These are phyloP conservation scores for Globisporangium acanthophoron DNA, from an alignment of 352 stramenopile species.

Conservation along the genomic window DNA sequence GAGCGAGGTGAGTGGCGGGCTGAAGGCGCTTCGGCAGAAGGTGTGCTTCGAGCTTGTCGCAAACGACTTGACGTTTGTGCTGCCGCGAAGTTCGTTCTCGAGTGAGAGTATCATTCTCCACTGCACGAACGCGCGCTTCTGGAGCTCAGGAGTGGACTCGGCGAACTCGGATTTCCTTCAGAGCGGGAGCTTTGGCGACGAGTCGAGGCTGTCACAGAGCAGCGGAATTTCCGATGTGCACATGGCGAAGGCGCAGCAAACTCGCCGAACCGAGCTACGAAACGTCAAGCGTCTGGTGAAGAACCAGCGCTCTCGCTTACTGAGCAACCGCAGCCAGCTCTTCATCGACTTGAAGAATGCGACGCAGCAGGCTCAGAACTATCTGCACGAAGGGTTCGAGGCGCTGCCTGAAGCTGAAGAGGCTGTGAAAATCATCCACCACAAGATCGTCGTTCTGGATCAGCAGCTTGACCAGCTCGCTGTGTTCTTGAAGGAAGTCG, in stretches of 20 bases:
- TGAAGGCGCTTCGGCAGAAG: neutral
- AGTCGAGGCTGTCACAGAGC: conserved; percentile 36
- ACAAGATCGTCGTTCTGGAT: conserved; percentile 75
- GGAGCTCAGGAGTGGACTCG: conserved; percentile 59
- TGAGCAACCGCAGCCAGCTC: conserved; percentile 78
- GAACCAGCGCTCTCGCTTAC: conserved; percentile 73
- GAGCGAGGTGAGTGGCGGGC: conserved; percentile 7
- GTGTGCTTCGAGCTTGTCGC: conserved; percentile 63
- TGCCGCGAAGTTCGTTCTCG: conserved; percentile 78
- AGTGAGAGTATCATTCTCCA: conserved; percentile 66
- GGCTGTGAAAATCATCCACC: conserved; percentile 76
- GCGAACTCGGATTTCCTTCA: conserved; percentile 70
- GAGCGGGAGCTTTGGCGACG: conserved; percentile 64
- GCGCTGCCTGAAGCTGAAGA: conserved; percentile 67
- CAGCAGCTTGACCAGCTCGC: conserved; percentile 64
- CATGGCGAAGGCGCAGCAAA: conserved; percentile 53
- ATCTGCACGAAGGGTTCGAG: conserved; percentile 79
- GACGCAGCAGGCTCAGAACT: conserved; percentile 78
- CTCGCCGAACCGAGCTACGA: conserved; percentile 50
- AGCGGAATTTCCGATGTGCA: conserved; percentile 31
- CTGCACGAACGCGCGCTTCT: conserved; percentile 69
- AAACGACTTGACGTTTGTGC: conserved; percentile 75
- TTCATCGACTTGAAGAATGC: conserved; percentile 80
- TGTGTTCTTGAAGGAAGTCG: conserved; percentile 63
- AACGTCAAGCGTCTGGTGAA: conserved; percentile 76